Conservation (phyloP, 2,329 filamentous ascomycete species). For the Paecilomyces sp. region DNA sequence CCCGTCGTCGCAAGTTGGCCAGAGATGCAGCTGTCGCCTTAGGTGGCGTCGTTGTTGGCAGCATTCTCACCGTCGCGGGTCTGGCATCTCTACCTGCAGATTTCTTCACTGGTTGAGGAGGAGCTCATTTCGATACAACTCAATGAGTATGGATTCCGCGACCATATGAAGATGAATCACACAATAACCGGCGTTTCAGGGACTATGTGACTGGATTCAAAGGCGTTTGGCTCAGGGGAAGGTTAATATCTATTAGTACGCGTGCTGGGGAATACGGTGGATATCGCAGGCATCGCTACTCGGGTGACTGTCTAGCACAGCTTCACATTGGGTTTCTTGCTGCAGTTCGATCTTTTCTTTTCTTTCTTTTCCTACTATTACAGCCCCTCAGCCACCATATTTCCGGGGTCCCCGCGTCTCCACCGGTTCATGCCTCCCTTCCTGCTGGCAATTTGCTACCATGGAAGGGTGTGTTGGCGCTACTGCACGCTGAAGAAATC, state of each 20-base stretch:
- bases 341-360: not conserved
- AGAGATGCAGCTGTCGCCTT: slow-evolving; percentile 34
- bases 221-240: not conserved
- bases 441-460: not conserved
- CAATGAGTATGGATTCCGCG: not conserved
- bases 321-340: not conserved
- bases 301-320: not conserved
- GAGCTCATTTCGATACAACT: not conserved
- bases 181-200: not conserved
- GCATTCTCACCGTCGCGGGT: slow-evolving; percentile 32
- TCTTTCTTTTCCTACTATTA: not conserved
- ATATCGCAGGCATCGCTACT: not conserved
- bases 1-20: slow-evolving; percentile 14
- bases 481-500: not conserved
- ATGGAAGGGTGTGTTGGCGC: not conserved
- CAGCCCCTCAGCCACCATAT: not conserved
- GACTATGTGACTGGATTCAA: not conserved
- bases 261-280: not conserved
- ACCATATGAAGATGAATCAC: not conserved
- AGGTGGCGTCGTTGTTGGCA: slow-evolving; percentile 33
- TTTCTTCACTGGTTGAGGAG: slow-evolving; percentile 26
- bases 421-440: not conserved
- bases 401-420: not conserved
- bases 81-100: slow-evolving; percentile 36
- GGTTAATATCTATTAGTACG: not conserved